These are phyloP conservation scores for Dryadomyces quercus-mongolicae DNA, from an alignment of 2,329 filamentous ascomycete species.

Conservation along the genomic window DNA sequence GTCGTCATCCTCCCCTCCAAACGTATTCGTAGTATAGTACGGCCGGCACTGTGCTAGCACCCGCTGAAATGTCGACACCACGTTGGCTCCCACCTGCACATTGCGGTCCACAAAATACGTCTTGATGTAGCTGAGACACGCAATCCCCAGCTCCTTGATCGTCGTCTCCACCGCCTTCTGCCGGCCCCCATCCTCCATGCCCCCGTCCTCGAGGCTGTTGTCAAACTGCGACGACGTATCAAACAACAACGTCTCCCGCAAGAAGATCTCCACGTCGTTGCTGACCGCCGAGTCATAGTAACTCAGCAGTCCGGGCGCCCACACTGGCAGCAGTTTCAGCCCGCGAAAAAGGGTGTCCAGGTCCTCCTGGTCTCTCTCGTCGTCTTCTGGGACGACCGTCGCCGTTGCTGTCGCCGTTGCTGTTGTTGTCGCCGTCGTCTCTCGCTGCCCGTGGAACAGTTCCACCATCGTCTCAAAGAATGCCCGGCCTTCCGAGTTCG, in stretches of 20 bases:
- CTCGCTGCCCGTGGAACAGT: conserved; percentile 17
- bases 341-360: conserved; percentile 4
- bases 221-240: conserved; percentile 18
- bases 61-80: conserved; percentile 28
- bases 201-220: conserved; percentile 10
- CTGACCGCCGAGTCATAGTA: conserved; percentile 32
- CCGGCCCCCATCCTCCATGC: conserved; percentile 19
- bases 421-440: neutral
- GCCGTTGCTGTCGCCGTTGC: too few species aligned
- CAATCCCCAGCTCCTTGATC: conserved; percentile 27
- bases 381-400: too few species aligned
- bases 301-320: conserved; percentile 38
- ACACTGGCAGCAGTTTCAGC: conserved; percentile 26
- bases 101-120: conserved; percentile 31
- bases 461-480: conserved; percentile 34
- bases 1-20: conserved; percentile 19
- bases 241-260: conserved; percentile 30
- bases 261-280: conserved; percentile 27
- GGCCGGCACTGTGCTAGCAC: conserved; percentile 28
- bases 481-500: conserved; percentile 33
- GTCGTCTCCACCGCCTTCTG: conserved; percentile 21
- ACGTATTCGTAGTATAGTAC: conserved; percentile 24
- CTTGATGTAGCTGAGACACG: conserved; percentile 33
- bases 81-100: conserved; percentile 28
- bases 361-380: neutral